Evolutionary conservation across 805 yeast genomes (phyloP).

Genomic region (Candida easanensis): DNA sequence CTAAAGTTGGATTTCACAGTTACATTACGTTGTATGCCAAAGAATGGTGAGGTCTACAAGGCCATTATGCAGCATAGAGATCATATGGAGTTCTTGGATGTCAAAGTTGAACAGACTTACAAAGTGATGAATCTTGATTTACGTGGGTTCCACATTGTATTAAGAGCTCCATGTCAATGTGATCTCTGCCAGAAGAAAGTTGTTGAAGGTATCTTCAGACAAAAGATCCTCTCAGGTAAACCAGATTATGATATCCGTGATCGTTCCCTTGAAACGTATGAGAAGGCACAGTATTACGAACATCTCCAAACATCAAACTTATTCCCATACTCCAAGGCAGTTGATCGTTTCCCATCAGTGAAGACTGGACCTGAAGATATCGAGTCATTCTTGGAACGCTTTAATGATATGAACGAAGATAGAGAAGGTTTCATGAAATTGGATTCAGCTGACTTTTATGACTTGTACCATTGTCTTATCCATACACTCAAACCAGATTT

Average conservation of each 20-base stretch:
- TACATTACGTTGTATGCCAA: constrained; percentile 32
- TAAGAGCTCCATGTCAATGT: constrained; percentile 23
- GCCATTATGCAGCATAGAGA: constrained; percentile 33
- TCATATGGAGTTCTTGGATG: constrained; percentile 37
- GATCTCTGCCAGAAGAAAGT: constrained; percentile 21
- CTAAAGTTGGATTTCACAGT: constrained; percentile 39
- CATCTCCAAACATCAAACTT: constrained; percentile 34
- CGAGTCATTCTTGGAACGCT: constrained; percentile 28
- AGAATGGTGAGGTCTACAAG: constrained; percentile 31
- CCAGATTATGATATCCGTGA: constrained; percentile 28
- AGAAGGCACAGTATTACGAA: constrained; percentile 35
- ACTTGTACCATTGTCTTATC: constrained; percentile 35
- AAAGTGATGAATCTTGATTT: constrained; percentile 21
- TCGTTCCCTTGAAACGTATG: constrained; percentile 25
- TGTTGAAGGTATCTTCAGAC: constrained; percentile 30
- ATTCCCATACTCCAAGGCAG: constrained; percentile 42
- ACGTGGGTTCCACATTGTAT: constrained; percentile 12
- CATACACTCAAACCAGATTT: constrained; percentile 36
- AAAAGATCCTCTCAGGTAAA: constrained; percentile 32
- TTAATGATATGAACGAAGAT: constrained; percentile 22
- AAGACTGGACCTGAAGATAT: constrained; percentile 39
- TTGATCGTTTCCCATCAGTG: constrained; percentile 41
- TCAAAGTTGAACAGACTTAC: constrained; percentile 28
- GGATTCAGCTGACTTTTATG: constrained; percentile 31
- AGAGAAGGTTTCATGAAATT: constrained; percentile 27